These are phyloP conservation scores for Aspergillus sparsus DNA, from an alignment of 495 filamentous ascomycete genomes.

Conservation along the genomic window DNA sequence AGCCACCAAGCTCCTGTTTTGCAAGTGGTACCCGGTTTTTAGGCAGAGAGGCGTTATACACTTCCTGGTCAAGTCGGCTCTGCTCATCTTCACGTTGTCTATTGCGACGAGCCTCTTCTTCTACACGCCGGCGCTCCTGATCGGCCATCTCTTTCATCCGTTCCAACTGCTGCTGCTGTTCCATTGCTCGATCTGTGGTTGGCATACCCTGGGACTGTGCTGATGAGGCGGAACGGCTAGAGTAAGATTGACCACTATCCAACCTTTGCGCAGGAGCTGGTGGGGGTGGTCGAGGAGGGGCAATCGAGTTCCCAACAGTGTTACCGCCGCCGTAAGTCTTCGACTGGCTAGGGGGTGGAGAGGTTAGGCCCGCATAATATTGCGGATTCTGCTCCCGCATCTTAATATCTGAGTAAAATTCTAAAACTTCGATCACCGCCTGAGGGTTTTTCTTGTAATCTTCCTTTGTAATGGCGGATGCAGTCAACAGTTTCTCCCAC, in stretches of 20 bases:
- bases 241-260: conserved; percentile 42
- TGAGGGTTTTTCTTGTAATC: conserved; percentile 98
- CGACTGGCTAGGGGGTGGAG: conserved; percentile 52
- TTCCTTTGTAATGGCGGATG: conserved; percentile 95
- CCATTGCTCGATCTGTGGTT: conserved; percentile 39
- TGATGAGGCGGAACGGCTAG: conserved; percentile 41
- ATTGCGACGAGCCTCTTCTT: conserved; percentile 55
- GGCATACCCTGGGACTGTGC: conserved; percentile 35
- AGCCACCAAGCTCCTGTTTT: conserved; percentile 85
- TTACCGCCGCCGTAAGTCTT: conserved; percentile 31
- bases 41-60: conserved; percentile 83
- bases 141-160: conserved; percentile 54
- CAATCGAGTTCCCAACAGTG: conserved; percentile 65
- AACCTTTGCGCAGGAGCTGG: conserved; percentile 53
- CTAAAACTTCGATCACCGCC: conserved; percentile 93
- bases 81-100: conserved; percentile 66
- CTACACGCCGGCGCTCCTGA: conserved; percentile 51
- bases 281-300: conserved; percentile 72
- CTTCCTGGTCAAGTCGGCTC: conserved; percentile 71
- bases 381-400: conserved; percentile 81
- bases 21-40: conserved; percentile 72
- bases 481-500: conserved; percentile 93
- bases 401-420: conserved; percentile 96
- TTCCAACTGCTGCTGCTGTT: conserved; percentile 46
- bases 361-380: conserved; percentile 68